These are phyloP conservation scores for Raphidocelis subcapitata DNA, from an alignment of 139 green algal species.

Conservation along the genomic window DNA sequence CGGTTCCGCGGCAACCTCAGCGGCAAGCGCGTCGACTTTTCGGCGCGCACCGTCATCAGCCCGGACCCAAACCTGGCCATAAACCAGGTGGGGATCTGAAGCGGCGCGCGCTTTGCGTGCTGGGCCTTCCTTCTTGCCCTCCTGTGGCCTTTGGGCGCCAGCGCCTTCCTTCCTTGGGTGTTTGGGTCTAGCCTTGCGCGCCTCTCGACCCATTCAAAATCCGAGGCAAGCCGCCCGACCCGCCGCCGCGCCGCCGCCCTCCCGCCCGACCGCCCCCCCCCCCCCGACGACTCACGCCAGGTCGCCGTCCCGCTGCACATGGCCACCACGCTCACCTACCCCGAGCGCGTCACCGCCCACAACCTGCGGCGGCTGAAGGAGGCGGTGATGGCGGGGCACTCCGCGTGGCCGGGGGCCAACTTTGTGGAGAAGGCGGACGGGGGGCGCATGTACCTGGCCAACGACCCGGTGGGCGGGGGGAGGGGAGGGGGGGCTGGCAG, in stretches of 20 bases:
- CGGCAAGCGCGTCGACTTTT: slow-evolving; percentile 98
- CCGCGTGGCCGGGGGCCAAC: slow-evolving; percentile 87
- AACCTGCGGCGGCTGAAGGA: slow-evolving; percentile 89
- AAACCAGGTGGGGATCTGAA: slow-evolving; percentile 51
- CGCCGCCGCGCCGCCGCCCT: no score
- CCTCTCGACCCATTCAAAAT: no score
- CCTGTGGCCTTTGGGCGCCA: no score
- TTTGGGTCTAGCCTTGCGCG: no score
- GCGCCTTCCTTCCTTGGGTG: no score
- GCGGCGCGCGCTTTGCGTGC: no score
- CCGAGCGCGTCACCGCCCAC: slow-evolving; percentile 86
- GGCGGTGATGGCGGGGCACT: slow-evolving; percentile 65
- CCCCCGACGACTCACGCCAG: slow-evolving; percentile 31
- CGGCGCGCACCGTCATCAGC: slow-evolving; percentile 94
- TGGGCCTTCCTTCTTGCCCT: no score
- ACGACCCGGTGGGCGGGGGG: slow-evolving; percentile 55
- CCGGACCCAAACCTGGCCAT: slow-evolving; percentile 97
- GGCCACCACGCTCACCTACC: slow-evolving; percentile 93
- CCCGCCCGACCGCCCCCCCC: no score
- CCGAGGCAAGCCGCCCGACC: no score
- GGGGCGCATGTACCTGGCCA: slow-evolving; percentile 40
- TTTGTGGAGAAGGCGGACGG: slow-evolving; percentile 79
- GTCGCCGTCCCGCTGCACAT: slow-evolving; percentile 91
- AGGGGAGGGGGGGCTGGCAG: slow-evolving; percentile 27
- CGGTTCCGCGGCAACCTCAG: slow-evolving; percentile 97